phyloP scores from a whole-genome alignment of 352 stramenopile genomes.

The Pythium grandisporangium region DNA sequence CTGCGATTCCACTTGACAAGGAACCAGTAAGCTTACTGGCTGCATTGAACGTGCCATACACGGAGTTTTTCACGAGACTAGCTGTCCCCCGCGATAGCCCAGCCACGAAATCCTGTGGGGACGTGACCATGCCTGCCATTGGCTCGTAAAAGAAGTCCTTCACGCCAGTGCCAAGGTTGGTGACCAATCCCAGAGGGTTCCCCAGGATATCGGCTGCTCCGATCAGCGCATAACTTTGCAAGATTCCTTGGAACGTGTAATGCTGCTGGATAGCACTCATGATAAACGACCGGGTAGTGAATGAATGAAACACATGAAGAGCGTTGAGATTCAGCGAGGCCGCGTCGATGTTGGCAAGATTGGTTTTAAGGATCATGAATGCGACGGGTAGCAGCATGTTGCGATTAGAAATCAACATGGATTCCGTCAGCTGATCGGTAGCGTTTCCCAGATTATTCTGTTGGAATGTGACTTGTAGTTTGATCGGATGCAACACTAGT shows the following conservation, averaged over 20 bases:
- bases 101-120: slow-evolving; percentile 81
- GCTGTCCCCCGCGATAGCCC: slow-evolving; percentile 85
- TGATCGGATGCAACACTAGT: slow-evolving; percentile 71
- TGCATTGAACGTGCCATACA: slow-evolving; percentile 90
- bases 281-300: slow-evolving; percentile 60
- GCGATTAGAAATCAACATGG: no score
- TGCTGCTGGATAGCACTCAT: slow-evolving; percentile 71
- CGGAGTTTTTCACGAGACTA: slow-evolving; percentile 85
- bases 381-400: slow-evolving; percentile 43
- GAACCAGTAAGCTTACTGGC: slow-evolving; percentile 91
- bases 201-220: slow-evolving; percentile 78
- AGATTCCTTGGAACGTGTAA: slow-evolving; percentile 68
- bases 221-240: slow-evolving; percentile 74
- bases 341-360: slow-evolving; percentile 71
- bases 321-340: slow-evolving; percentile 76
- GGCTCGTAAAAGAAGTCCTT: slow-evolving; percentile 91
- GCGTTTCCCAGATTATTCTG: slow-evolving; percentile 42
- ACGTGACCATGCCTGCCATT: slow-evolving; percentile 78
- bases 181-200: slow-evolving; percentile 86
- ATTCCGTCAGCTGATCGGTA: slow-evolving; percentile 17
- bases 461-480: slow-evolving; percentile 70
- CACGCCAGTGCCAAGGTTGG: slow-evolving; percentile 79
- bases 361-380: slow-evolving; percentile 51
- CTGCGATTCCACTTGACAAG: slow-evolving; percentile 85
- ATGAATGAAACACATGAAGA: slow-evolving; percentile 74